These are phyloP conservation scores for Ceratocystis cubensis DNA, from an alignment of 2,329 filamentous ascomycete species.

Conservation along the genomic window DNA sequence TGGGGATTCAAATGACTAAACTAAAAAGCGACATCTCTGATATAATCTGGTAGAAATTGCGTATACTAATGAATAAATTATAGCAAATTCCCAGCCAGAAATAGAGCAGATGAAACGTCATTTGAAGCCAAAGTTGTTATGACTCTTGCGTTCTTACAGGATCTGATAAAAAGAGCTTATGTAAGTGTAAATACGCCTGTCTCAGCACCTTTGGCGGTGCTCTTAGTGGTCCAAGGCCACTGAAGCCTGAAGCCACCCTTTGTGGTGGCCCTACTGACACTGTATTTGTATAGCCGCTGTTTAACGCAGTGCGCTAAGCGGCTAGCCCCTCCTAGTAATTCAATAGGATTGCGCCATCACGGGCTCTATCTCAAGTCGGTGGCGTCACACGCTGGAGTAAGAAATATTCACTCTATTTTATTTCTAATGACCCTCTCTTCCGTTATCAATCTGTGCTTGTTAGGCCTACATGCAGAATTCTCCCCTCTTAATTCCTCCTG, in stretches of 20 bases:
- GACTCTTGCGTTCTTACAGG: neutral
- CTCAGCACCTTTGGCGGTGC: neutral
- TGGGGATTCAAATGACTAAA: no score
- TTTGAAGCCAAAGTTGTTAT: no score
- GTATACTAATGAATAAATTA: no score
- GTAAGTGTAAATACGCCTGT: neutral
- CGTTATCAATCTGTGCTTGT: slow-evolving; percentile 17
- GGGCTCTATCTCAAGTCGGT: neutral
- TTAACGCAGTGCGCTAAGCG: neutral
- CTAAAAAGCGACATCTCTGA: no score
- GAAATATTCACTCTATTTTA: neutral
- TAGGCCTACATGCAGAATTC: neutral
- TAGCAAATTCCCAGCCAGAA: no score
- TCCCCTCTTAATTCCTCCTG: neutral
- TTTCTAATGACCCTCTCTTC: neutral
- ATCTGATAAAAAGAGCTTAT: slow-evolving; percentile 8
- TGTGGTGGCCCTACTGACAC: neutral
- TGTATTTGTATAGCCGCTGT: neutral
- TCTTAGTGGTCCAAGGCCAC: neutral
- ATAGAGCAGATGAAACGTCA: no score
- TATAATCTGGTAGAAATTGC: no score
- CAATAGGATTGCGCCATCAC: slow-evolving; percentile 13
- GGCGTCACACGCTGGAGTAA: slow-evolving; percentile 10
- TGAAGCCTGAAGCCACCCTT: neutral
- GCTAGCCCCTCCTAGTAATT: neutral